Evolutionary conservation across 306 rosid species (phyloP).

Genomic region (Pyrus communis): DNA sequence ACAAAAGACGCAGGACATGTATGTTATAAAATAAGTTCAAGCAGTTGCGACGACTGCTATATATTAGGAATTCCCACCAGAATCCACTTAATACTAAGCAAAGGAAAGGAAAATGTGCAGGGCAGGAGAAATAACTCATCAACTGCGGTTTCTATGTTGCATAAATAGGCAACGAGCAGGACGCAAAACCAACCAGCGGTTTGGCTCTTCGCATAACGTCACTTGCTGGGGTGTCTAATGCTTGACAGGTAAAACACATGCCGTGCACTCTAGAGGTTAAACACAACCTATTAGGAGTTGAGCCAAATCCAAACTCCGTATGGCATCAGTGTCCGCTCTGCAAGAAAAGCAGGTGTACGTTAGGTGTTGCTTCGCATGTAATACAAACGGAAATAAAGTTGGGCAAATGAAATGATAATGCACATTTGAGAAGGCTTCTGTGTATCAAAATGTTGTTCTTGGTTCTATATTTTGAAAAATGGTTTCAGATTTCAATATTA

Average conservation of each 20-base stretch:
- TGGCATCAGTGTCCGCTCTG: constrained; percentile 30
- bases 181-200: constrained; percentile 64
- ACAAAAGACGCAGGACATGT: no score
- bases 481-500: not conserved
- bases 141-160: not conserved
- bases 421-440: not conserved
- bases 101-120: not conserved
- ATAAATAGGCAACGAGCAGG: constrained; percentile 45
- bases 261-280: constrained; percentile 4
- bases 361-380: not conserved
- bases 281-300: not conserved
- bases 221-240: constrained; percentile 43
- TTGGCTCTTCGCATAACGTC: constrained; percentile 53
- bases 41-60: not conserved
- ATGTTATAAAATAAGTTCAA: not conserved
- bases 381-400: not conserved
- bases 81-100: not conserved
- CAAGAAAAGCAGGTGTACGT: not conserved
- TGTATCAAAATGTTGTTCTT: not conserved
- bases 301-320: constrained; percentile 13
- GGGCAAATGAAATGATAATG: not conserved
- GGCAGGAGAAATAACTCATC: not conserved
- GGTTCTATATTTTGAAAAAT: not conserved
- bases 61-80: not conserved
- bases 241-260: constrained; percentile 4